Conservation (phyloP, 202 grass and related monocot species). For the Digitaria exilis region DNA sequence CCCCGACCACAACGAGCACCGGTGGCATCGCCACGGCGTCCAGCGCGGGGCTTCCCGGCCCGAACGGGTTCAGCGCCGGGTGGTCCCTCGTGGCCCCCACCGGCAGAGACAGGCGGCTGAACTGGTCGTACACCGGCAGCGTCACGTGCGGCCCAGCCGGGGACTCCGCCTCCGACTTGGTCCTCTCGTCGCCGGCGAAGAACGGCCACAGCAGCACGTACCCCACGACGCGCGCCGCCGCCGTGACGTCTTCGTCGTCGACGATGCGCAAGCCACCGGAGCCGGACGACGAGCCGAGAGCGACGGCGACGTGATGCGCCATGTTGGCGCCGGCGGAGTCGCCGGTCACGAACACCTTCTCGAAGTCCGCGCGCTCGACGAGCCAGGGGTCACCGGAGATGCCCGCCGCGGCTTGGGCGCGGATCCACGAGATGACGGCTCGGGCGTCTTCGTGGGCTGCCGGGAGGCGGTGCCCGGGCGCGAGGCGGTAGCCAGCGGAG, state of each 20-base stretch:
- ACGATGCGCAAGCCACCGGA: no score
- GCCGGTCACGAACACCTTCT: constrained; percentile 60
- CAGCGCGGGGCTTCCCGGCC: constrained; percentile 36
- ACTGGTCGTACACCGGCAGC: constrained; percentile 37
- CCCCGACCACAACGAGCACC: constrained; percentile 41
- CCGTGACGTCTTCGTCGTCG: no score
- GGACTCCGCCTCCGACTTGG: constrained; percentile 51
- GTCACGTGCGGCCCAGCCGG: constrained; percentile 39
- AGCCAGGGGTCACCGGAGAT: constrained; percentile 51
- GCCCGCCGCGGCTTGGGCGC: not conserved
- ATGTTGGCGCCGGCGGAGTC: constrained; percentile 66
- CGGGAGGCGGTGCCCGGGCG: constrained; percentile 71
- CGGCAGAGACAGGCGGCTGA: constrained; percentile 42
- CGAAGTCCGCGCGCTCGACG: constrained; percentile 48
- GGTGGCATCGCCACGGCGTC: constrained; percentile 28
- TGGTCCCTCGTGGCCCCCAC: constrained; percentile 49
- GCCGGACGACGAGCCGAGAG: not conserved
- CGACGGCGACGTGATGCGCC: constrained; percentile 60
- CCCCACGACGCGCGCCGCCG: constrained; percentile 41
- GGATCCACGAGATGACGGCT: constrained; percentile 43
- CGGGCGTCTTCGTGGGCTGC: constrained; percentile 58
- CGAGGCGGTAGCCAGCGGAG: constrained; percentile 78
- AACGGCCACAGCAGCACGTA: constrained; percentile 41
- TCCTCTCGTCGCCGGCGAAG: constrained; percentile 42
- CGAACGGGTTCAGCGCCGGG: constrained; percentile 57